A percentile compares a stretch with the other conserved stretches of the same genome.
Evolutionary conservation across 2,329 filamentous ascomycete genomes (phyloP).

Genomic region (Arthrobotrys entomopaga): DNA sequence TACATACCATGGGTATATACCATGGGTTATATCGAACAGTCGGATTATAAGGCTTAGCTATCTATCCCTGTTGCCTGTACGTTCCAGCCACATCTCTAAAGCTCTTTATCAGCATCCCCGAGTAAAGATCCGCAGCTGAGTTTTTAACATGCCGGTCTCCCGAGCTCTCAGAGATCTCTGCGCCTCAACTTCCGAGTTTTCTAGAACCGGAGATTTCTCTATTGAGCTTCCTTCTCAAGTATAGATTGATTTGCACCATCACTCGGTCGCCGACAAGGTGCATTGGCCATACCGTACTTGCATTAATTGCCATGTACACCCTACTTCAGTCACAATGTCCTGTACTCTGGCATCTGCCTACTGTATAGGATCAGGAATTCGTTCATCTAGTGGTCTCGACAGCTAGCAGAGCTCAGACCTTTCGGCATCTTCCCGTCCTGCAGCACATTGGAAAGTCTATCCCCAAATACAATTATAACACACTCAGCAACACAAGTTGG

Average conservation of each 20-base stretch:
- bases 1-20: not conserved
- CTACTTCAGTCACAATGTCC: not conserved
- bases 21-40: not conserved
- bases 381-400: not conserved
- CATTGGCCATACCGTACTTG: too few relatives aligned
- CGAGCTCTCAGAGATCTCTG: too few relatives aligned
- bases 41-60: not conserved
- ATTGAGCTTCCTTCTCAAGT: not conserved
- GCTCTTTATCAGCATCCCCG: slow-evolving; percentile 17
- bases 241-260: not conserved
- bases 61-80: not conserved
- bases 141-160: not conserved
- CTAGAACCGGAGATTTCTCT: not conserved
- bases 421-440: slow-evolving; percentile 2
- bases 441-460: not conserved
- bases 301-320: not conserved
- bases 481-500: slow-evolving; percentile 16
- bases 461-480: slow-evolving; percentile 13
- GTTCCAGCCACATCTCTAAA: not conserved
- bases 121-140: slow-evolving; percentile 35
- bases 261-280: not conserved
- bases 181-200: too few relatives aligned
- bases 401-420: not conserved
- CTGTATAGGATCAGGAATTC: not conserved
- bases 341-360: not conserved